Base-by-base conservation (phyloP, 805 yeast species). In the Helenozyma baotianmanensis region DNA sequence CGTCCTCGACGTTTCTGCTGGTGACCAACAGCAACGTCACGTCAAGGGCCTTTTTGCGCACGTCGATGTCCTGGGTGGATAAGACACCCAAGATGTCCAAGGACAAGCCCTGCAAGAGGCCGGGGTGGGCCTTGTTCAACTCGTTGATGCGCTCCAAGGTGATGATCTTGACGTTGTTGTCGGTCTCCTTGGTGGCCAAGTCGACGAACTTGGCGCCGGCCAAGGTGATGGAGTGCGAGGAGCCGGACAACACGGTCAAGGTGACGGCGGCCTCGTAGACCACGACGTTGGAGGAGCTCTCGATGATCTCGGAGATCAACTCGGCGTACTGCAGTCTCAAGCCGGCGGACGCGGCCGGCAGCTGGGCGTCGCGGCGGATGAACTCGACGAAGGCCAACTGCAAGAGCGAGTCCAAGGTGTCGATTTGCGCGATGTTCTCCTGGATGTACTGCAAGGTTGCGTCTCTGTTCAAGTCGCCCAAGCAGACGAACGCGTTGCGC, bases 351-450 rank as follows among this genome's bases (percentile, higher is more conserved):
- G 33, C 33, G 7, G 19, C 19, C 7, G 19, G 8, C 7, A 38
- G 27, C 21, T 27, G 32, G 14, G 45, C 41, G 56, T 94, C 97
- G 49, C 72, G 79, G 59, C 94, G 78, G 40, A 94, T 82, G 58
- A 90, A 92, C 56, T 90, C 96, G 49, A 92, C 82, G 53, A 90
- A 80, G 2, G 94, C 84, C 54, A 88, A 74, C 62, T 90, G 97
- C 50, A 92, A 63, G 46, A 86, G 66, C 33, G 95, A 84, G 50
- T 90, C 97, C 43, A 84, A 64, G 9, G 75, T 60, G 30, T 77
- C 77, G 42, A 89, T 68, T 17, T 70, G 56, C 14, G 72, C 55
- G 42, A 80, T 64, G 53, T 80, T 78, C 25, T 80, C 80, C 60
- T 84, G 92, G 42, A 92, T 73, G 60, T 78, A 92, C 42, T 75